Conservation (phyloP, 768 basidiomycete genomes). For the Calocybe indica region DNA sequence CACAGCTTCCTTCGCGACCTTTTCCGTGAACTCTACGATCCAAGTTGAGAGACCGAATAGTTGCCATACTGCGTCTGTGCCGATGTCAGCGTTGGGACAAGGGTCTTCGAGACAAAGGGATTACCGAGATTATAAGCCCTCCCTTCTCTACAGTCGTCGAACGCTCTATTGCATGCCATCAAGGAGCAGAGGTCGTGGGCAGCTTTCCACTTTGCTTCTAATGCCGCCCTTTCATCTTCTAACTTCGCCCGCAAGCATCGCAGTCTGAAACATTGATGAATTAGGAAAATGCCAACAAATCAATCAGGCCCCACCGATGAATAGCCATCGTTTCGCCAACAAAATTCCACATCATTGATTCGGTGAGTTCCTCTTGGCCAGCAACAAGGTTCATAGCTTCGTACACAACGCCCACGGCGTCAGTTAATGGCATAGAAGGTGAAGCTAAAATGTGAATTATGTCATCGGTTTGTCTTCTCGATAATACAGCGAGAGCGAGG, state of each 20-base stretch:
- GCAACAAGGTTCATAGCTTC: conserved; percentile 43
- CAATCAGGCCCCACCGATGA: too few species aligned
- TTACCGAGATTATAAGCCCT: conserved; percentile 61
- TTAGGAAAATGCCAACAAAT: too few species aligned
- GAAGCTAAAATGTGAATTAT: conserved; percentile 49
- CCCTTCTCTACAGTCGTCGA: conserved; percentile 59
- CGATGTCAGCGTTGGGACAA: not conserved
- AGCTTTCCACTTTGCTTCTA: conserved; percentile 49
- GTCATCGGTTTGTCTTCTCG: conserved; percentile 51
- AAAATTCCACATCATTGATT: conserved; percentile 36
- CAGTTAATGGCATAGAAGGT: conserved; percentile 30
- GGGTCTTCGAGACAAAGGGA: not conserved
- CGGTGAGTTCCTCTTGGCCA: conserved; percentile 30
- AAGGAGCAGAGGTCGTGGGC: conserved; percentile 66
- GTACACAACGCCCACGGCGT: conserved; percentile 41
- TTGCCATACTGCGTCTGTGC: conserved; percentile 67
- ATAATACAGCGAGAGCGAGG: conserved; percentile 38
- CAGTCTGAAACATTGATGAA: too few species aligned
- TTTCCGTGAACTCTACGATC: conserved; percentile 57
- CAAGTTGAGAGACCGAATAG: conserved; percentile 57
- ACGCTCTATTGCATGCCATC: conserved; percentile 52
- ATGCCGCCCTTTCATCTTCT: conserved; percentile 29
- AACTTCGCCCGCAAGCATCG: too few species aligned
- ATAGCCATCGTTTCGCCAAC: conserved; percentile 42
- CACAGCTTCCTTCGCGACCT: conserved; percentile 52